phyloP scores from a whole-genome alignment of 2,329 filamentous ascomycete species.

The Sclerotinia nivalis region DNA sequence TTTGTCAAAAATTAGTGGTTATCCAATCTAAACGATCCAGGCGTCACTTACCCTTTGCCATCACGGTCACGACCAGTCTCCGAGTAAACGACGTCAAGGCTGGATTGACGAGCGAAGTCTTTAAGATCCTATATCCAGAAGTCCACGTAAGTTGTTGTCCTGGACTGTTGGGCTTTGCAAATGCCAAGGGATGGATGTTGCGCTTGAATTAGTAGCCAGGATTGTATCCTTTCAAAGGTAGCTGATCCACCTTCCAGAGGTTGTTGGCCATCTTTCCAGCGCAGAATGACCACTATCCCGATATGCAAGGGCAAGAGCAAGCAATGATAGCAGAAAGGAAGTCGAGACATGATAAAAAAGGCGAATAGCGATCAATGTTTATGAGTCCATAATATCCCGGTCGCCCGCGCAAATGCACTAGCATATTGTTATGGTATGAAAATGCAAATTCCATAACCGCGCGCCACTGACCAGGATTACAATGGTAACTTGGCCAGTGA shows the following conservation, averaged over 20 bases:
- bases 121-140: slow-evolving; percentile 92
- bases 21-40: background rate
- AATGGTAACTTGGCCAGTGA: slow-evolving; percentile 35
- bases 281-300: slow-evolving; percentile 37
- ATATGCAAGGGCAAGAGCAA: slow-evolving; percentile 35
- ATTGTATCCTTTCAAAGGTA: slow-evolving; percentile 34
- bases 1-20: slow-evolving; percentile 27
- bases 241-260: slow-evolving; percentile 38
- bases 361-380: slow-evolving; percentile 33
- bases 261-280: slow-evolving; percentile 34
- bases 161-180: slow-evolving; percentile 37
- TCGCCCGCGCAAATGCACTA: slow-evolving; percentile 43
- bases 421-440: slow-evolving; percentile 38
- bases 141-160: slow-evolving; percentile 73
- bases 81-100: slow-evolving; percentile 96
- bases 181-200: slow-evolving; percentile 38
- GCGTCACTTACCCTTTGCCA: slow-evolving; percentile 75
- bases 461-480: slow-evolving; percentile 39
- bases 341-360: slow-evolving; percentile 40
- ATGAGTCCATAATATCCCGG: slow-evolving; percentile 37
- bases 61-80: slow-evolving; percentile 92
- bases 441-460: slow-evolving; percentile 32
- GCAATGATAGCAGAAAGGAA: slow-evolving; percentile 38
- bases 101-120: slow-evolving; percentile 97
- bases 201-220: slow-evolving; percentile 38